These are phyloP conservation scores for Rhizopogon sp. DNA, from an alignment of 768 basidiomycete genomes.

Conservation along the genomic window DNA sequence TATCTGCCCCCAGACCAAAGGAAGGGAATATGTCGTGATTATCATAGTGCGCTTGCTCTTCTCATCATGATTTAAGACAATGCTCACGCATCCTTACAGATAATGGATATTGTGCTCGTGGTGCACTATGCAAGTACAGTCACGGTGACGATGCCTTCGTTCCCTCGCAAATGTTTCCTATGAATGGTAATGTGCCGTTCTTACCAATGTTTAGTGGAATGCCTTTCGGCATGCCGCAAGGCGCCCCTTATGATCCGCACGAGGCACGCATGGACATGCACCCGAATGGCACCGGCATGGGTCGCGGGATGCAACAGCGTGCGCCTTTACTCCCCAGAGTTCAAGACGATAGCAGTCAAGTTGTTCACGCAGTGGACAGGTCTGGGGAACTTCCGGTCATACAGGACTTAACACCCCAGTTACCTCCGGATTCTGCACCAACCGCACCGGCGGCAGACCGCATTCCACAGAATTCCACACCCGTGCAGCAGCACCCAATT, in stretches of 20 bases:
- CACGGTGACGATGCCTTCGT: constrained; percentile 88
- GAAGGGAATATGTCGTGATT: constrained; percentile 83
- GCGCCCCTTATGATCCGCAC: constrained; percentile 68
- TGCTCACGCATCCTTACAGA: constrained; percentile 42
- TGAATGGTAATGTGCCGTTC: constrained; percentile 54
- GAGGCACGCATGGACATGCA: constrained; percentile 81
- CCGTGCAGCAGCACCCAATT: constrained; percentile 9
- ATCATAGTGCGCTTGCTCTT: constrained; percentile 66
- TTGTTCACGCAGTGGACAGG: constrained; percentile 32
- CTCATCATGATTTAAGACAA: constrained; percentile 1
- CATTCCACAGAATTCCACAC: neutral
- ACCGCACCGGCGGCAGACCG: constrained; percentile 18
- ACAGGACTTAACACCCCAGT: constrained; percentile 71
- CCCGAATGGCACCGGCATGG: constrained; percentile 32
- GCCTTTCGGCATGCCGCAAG: constrained; percentile 47
- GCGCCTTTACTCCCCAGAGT: constrained; percentile 53
- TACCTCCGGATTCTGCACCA: constrained; percentile 30
- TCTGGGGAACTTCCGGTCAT: constrained; percentile 80
- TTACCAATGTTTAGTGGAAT: constrained; percentile 66
- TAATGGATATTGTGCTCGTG: constrained; percentile 86
- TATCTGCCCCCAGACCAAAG: constrained; percentile 73
- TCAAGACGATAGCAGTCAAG: constrained; percentile 45
- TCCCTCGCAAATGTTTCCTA: constrained; percentile 62
- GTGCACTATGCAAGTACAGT: constrained; percentile 85
- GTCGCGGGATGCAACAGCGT: constrained; percentile 39